A percentile compares a stretch with the other conserved stretches of the same genome.
These are phyloP conservation scores for Fusarium siculi DNA, from an alignment of 2,329 filamentous ascomycete genomes.

Conservation along the genomic window DNA sequence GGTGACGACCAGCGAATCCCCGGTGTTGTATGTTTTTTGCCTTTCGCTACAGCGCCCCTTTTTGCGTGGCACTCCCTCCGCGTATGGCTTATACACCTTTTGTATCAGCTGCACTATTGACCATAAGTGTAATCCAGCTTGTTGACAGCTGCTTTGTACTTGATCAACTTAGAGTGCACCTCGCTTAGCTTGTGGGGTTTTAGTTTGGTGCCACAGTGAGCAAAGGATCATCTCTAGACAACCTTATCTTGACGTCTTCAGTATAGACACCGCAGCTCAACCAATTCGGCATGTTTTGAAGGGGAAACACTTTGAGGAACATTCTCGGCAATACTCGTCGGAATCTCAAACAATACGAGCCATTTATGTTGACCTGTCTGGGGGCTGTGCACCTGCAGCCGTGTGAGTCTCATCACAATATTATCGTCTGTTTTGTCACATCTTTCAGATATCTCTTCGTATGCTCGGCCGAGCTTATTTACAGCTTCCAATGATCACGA, in stretches of 20 bases:
- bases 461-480: not conserved
- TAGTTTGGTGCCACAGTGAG: not conserved
- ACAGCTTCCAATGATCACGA: not conserved
- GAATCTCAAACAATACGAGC: not conserved
- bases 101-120: too few relatives aligned
- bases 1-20: slow-evolving; percentile 32
- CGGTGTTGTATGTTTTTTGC: slow-evolving; percentile 24
- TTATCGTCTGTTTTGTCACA: not conserved
- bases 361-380: not conserved
- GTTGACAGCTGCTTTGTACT: not conserved
- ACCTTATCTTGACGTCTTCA: not conserved
- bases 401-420: not conserved
- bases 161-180: not conserved
- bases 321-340: not conserved
- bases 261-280: not conserved
- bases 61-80: not conserved
- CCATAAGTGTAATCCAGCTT: not conserved
- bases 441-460: not conserved
- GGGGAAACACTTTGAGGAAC: not conserved
- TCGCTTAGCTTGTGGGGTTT: not conserved
- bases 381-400: not conserved
- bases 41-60: not conserved
- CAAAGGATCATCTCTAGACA: not conserved
- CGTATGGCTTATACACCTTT: not conserved
- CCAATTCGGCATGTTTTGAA: not conserved